These are phyloP conservation scores for Talaromyces stipitatus DNA, from an alignment of 495 filamentous ascomycete species.

Conservation along the genomic window DNA sequence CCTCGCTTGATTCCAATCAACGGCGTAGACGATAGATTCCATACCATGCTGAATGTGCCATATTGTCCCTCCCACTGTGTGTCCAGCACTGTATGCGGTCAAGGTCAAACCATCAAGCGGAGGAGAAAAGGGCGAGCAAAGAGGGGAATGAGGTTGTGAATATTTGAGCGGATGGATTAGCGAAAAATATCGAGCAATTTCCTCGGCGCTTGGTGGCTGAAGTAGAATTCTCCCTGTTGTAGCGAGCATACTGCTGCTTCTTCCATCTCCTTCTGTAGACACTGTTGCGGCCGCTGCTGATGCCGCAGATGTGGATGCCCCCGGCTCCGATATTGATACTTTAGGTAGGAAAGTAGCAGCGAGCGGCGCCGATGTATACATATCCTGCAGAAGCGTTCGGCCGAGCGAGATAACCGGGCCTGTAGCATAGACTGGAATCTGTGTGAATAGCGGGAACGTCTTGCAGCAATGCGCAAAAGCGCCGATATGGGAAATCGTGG, in stretches of 20 bases:
- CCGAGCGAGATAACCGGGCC: constrained; percentile 88
- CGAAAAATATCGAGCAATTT: constrained; percentile 87
- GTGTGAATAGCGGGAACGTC: constrained; percentile 81
- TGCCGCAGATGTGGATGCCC: constrained; percentile 43
- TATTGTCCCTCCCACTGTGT: constrained; percentile 92
- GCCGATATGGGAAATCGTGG: constrained; percentile 81
- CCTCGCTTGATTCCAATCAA: constrained; percentile 93
- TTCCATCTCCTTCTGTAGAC: constrained; percentile 12
- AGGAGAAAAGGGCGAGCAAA: constrained; percentile 78
- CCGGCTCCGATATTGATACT: constrained; percentile 57
- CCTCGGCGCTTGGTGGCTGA: constrained; percentile 71
- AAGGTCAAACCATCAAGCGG: constrained; percentile 88
- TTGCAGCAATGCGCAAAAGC: constrained; percentile 97
- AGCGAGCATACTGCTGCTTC: constrained; percentile 14
- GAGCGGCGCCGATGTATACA: constrained; percentile 83
- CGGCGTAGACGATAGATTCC: constrained; percentile 94
- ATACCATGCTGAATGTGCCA: constrained; percentile 98
- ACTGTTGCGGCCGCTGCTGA: constrained; percentile 19
- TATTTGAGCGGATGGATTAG: constrained; percentile 94
- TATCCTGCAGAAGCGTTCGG: constrained; percentile 81
- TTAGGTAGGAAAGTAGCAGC: constrained; percentile 72
- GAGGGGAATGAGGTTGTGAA: constrained; percentile 86
- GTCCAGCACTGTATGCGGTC: constrained; percentile 93
- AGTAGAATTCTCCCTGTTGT: constrained; percentile 53
- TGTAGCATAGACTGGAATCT: constrained; percentile 95